A percentile compares a stretch with the other conserved stretches of the same genome.
Conservation (phyloP, 495 filamentous ascomycete species). For the Neurospora cerealis region DNA sequence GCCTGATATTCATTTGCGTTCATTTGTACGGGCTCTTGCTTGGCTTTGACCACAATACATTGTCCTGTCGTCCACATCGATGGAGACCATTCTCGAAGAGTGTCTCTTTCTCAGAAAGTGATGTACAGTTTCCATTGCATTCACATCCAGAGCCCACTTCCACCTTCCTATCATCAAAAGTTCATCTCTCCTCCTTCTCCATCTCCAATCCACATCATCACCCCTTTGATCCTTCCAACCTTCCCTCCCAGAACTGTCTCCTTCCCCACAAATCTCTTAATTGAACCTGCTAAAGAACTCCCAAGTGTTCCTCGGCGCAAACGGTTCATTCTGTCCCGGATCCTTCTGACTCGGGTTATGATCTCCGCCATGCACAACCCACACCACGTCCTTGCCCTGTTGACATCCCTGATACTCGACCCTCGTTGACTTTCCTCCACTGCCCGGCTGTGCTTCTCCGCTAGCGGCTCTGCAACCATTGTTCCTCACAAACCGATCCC, state of each 20-base stretch:
- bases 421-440: conserved; percentile 13
- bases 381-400: conserved; percentile 21
- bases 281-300: conserved; percentile 20
- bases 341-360: conserved; percentile 21
- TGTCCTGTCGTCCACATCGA: too few relatives aligned
- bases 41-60: too few relatives aligned
- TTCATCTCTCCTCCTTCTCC: neutral
- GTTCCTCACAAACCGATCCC: conserved; percentile 31
- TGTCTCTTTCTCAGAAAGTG: too few relatives aligned
- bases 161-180: neutral
- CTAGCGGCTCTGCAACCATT: conserved; percentile 24
- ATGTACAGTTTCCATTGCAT: neutral
- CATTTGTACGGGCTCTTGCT: too few relatives aligned
- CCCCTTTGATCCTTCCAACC: neutral
- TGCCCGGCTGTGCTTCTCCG: conserved; percentile 9
- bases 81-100: too few relatives aligned
- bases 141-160: too few relatives aligned
- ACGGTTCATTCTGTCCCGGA: conserved; percentile 13
- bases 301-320: conserved; percentile 25
- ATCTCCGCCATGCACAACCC: conserved; percentile 19
- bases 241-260: neutral
- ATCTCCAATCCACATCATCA: neutral
- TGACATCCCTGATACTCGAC: conserved; percentile 25
- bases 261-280: neutral
- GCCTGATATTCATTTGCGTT: too few relatives aligned